Evolutionary conservation across 768 basidiomycete genomes (phyloP).

Genomic region (Pisolithus orientalis): DNA sequence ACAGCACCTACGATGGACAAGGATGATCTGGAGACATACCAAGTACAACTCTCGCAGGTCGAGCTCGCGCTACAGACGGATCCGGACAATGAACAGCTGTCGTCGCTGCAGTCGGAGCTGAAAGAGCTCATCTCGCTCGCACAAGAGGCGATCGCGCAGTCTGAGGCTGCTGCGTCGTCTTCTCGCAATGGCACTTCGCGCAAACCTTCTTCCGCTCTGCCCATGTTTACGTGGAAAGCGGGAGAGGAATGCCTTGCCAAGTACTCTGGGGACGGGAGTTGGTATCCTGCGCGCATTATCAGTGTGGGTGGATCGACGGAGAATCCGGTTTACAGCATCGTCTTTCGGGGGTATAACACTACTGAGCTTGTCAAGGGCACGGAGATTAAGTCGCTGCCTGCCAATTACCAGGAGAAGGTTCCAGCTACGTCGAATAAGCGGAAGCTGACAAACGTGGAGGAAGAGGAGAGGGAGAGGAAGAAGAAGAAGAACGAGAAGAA

Average conservation of each 20-base stretch:
- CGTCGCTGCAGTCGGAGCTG: conserved; percentile 69
- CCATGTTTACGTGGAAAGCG: conserved; percentile 59
- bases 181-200: conserved; percentile 51
- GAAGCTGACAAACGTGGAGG: conserved; percentile 72
- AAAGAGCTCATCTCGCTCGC: conserved; percentile 80
- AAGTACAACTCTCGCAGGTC: conserved; percentile 86
- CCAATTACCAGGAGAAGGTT: conserved; percentile 43
- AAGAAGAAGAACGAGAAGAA: conserved; percentile 97
- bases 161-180: conserved; percentile 55
- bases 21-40: conserved; percentile 82
- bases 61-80: conserved; percentile 73
- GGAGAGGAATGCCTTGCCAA: conserved; percentile 85
- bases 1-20: conserved; percentile 35
- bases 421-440: conserved; percentile 53
- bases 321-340: conserved; percentile 80
- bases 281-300: conserved; percentile 87
- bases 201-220: conserved; percentile 45
- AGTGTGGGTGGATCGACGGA: conserved; percentile 77
- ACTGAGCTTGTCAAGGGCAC: conserved; percentile 75
- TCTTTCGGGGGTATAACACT: conserved; percentile 89
- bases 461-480: conserved; percentile 83
- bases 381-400: conserved; percentile 65
- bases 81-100: conserved; percentile 67
- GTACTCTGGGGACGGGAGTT: conserved; percentile 77
- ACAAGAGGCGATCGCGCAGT: conserved; percentile 62